Evolutionary conservation across 83 land plant genomes (phyloP).

Genomic region (Larix sibirica): DNA sequence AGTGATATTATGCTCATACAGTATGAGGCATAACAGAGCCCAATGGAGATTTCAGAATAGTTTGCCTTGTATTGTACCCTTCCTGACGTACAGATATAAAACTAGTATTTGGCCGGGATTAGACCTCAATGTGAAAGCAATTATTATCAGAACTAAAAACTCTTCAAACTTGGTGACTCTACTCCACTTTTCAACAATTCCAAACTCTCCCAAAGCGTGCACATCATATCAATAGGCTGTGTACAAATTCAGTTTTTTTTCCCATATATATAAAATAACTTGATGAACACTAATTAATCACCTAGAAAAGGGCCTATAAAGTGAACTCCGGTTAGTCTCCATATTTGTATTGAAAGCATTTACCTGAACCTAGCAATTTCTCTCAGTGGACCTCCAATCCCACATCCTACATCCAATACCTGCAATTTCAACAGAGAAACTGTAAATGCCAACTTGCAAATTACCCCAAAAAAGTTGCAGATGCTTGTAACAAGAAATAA

Average conservation of each 20-base stretch:
- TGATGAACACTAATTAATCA: not conserved
- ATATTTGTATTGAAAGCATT: not conserved
- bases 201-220: not conserved
- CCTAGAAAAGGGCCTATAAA: not conserved
- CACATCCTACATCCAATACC: constrained; percentile 99
- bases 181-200: not conserved
- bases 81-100: too few species aligned
- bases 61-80: too few species aligned
- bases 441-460: not conserved
- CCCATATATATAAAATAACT: not conserved
- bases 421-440: constrained; percentile 23
- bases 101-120: too few species aligned
- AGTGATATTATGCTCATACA: too few species aligned
- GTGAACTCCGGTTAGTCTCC: not conserved
- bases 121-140: too few species aligned
- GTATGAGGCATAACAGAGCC: too few species aligned
- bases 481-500: not conserved
- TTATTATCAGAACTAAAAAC: not conserved
- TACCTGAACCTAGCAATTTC: constrained; percentile 95
- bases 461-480: not conserved
- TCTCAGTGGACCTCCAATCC: constrained; percentile 95
- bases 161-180: not conserved
- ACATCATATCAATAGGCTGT: not conserved
- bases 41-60: too few species aligned
- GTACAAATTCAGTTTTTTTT: not conserved